A percentile compares a stretch with the other conserved stretches of the same genome.
These are phyloP conservation scores for Elongisporangium anandrum DNA, from an alignment of 352 stramenopile genomes.

Conservation along the genomic window DNA sequence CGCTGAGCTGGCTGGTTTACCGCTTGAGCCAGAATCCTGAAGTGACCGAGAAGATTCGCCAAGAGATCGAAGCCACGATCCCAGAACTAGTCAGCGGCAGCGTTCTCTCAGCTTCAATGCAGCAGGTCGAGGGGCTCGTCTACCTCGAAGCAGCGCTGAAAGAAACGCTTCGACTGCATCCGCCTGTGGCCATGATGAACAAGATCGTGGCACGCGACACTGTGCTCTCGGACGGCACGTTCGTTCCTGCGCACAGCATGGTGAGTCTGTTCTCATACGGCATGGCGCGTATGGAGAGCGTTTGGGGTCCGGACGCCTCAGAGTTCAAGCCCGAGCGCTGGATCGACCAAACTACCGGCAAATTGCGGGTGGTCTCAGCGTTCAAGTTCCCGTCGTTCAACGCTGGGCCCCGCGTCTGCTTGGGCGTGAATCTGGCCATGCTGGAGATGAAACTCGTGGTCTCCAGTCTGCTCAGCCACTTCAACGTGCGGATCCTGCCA, in stretches of 20 bases:
- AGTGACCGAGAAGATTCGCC: conserved; percentile 25
- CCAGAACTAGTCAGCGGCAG: conserved; percentile 11
- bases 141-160: conserved; percentile 43
- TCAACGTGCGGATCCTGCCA: conserved; percentile 34
- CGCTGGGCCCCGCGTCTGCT: conserved; percentile 55
- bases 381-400: conserved; percentile 78
- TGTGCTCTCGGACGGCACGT: conserved; percentile 47
- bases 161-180: conserved; percentile 27
- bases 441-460: conserved; percentile 81
- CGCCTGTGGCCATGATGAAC: conserved; percentile 36
- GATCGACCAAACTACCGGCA: conserved; percentile 33
- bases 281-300: conserved; percentile 35
- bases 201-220: conserved; percentile 38
- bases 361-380: conserved; percentile 27
- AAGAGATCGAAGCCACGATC: conserved; percentile 20
- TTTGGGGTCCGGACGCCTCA: conserved; percentile 57
- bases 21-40: conserved; percentile 32
- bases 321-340: conserved; percentile 67
- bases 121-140: conserved; percentile 23
- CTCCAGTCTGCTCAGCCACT: conserved; percentile 48
- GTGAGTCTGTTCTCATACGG: conserved; percentile 45
- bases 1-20: conserved; percentile 53
- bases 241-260: conserved; percentile 27
- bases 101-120: conserved; percentile 11
- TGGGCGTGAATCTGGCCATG: conserved; percentile 47